Base-by-base conservation (phyloP, 2,329 filamentous ascomycete species). In the Cercospora janseana region DNA sequence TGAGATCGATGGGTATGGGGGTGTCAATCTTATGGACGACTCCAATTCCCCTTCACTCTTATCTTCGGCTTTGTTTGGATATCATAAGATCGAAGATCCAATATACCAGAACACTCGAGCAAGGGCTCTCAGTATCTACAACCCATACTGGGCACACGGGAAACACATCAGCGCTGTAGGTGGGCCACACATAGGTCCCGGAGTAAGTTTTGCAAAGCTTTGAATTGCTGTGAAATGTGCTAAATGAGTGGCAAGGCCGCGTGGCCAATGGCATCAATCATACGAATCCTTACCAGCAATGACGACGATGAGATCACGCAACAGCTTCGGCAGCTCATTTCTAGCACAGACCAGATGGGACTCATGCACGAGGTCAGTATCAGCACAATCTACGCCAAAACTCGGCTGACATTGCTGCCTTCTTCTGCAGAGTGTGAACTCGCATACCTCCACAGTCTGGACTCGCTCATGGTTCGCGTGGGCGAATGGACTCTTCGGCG, bases 21-120 rank as follows among this genome's bases (percentile, higher is more conserved):
- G 51, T 15, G 59, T 62, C 45, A 83, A 79, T 54, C 70, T 84
- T 34, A 86, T 86, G 83, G 84, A 86, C 59, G 83, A 86, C 37
- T 82, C 83, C 27, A 86, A 86, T 54, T 79, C 86, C 40, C 83
- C 84, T 0, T 82, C 78, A n/a, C 74, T 87, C 2, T 74, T 87
- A 3, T 57, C 54, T 12, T 41, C 48, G 4, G 47, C 51, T 8
- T 45, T 57, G 26, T 57, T 57, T 29, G 50, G 50, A 9, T 57
- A 46, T 21, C 37, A 51, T 8, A 46, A 54, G 24, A 35, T 47
- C 16, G 58, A 67, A 12, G 67, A 74, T 28, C 49, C 57, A 0
- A 67, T 69, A 4, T 76, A 76, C 51, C 62, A 66, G 21, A 71
- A 71, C 52, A 77, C 74, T 10, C 69, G 74, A 6, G 54, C 58